phyloP scores from a whole-genome alignment of 139 green algal species.

The Penium margaritaceum region DNA sequence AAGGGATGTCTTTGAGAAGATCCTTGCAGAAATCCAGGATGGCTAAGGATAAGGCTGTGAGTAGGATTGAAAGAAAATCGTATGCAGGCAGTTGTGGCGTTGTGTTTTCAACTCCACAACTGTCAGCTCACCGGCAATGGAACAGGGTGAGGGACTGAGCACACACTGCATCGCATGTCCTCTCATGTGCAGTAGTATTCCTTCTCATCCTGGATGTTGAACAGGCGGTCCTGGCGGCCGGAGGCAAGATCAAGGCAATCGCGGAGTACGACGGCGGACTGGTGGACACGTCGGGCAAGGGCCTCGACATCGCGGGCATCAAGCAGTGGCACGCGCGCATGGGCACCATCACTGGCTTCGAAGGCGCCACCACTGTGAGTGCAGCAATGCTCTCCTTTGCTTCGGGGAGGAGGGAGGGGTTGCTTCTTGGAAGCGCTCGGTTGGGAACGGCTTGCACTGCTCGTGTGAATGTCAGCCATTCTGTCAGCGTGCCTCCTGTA shows the following conservation, averaged over 20 bases:
- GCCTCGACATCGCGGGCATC: conserved; percentile 35
- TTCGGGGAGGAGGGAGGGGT: too few relatives aligned
- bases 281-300: conserved; percentile 37
- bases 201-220: background rate
- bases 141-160: background rate
- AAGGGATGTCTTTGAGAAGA: too few relatives aligned
- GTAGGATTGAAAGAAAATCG: background rate
- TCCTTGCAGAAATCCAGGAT: too few relatives aligned
- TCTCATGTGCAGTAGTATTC: too few relatives aligned
- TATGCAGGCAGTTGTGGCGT: background rate
- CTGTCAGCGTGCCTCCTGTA: too few relatives aligned
- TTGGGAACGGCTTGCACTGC: too few relatives aligned
- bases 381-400: too few relatives aligned
- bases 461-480: too few relatives aligned
- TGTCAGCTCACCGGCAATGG: background rate
- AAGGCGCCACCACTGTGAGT: conserved; percentile 31
- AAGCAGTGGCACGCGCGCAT: conserved; percentile 25
- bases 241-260: conserved; percentile 42
- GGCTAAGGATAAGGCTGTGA: background rate
- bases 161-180: too few relatives aligned
- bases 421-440: too few relatives aligned
- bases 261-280: conserved; percentile 43
- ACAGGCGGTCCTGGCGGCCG: conserved; percentile 41
- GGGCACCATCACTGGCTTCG: conserved; percentile 38
- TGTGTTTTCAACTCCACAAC: background rate